A percentile compares a stretch with the other conserved stretches of the same genome.
Evolutionary conservation across 2,329 filamentous ascomycete genomes (phyloP).

Genomic region (Fusarium subtropicale): DNA sequence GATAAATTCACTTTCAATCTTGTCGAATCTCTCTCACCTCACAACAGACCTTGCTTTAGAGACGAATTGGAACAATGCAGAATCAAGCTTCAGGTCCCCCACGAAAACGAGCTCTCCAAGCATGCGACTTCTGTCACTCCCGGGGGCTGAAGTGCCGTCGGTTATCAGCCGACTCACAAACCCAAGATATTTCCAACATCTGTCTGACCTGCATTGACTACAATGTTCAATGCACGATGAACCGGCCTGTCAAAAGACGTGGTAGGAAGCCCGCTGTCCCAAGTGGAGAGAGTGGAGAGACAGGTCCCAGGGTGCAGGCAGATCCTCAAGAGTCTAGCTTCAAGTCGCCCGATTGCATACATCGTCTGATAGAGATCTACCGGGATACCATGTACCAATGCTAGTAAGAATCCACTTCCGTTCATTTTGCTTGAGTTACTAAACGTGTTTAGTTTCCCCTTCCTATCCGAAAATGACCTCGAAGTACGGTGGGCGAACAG

Average conservation of each 20-base stretch:
- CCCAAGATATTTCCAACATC: fast-evolving
- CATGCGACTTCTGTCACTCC: conserved; percentile 10
- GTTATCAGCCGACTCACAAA: not conserved
- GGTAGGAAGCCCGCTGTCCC: not conserved
- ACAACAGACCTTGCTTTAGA: fast-evolving
- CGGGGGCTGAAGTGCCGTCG: not conserved
- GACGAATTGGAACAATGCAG: not conserved
- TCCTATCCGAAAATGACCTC: not conserved
- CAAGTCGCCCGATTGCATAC: not conserved
- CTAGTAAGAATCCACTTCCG: not conserved
- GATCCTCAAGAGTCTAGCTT: not conserved
- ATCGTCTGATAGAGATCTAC: not conserved
- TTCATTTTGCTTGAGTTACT: not conserved
- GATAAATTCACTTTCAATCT: not conserved
- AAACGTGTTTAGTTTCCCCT: not conserved
- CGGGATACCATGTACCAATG: conserved; percentile 7
- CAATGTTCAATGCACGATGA: not conserved
- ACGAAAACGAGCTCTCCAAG: not conserved
- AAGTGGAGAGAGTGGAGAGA: not conserved
- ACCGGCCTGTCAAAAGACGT: not conserved
- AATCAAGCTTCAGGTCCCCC: not conserved
- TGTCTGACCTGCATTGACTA: conserved; percentile 8
- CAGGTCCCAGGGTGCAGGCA: not conserved
- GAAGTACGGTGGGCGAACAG: not conserved
- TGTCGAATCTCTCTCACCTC: not conserved